Evolutionary conservation across 495 filamentous ascomycete species (phyloP).

Genomic region (Aspergillus incahuasiensis): DNA sequence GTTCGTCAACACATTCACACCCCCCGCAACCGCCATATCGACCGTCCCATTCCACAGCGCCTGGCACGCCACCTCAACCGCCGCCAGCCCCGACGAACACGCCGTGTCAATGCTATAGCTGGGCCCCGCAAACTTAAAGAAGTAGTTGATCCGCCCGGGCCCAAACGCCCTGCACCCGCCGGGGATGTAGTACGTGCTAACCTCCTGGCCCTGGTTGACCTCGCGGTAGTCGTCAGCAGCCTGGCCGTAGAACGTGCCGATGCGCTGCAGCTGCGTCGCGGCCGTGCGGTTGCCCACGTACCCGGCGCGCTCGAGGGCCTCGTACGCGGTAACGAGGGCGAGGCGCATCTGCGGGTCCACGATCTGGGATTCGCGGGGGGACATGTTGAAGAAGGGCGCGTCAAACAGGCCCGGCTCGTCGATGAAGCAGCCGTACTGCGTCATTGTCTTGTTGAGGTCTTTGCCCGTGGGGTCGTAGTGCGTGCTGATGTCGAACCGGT

Average conservation of each 20-base stretch:
- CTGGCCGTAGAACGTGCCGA: constrained; percentile 29
- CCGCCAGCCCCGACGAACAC: not conserved
- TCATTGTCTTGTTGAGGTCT: constrained; percentile 31
- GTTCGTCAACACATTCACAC: constrained; percentile 60
- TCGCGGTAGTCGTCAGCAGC: constrained; percentile 25
- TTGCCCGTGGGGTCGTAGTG: constrained; percentile 31
- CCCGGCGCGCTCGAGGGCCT: constrained; percentile 89
- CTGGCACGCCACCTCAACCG: constrained; percentile 35
- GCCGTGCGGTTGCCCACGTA: constrained; percentile 46
- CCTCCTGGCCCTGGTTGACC: constrained; percentile 30
- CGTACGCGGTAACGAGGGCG: constrained; percentile 77
- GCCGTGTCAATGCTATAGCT: not conserved
- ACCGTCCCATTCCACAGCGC: constrained; percentile 62
- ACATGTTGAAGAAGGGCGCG: constrained; percentile 32
- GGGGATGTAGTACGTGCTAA: constrained; percentile 16
- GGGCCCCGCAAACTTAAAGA: not conserved
- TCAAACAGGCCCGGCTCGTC: constrained; percentile 30
- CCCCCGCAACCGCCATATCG: constrained; percentile 68
- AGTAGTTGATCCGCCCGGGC: not conserved
- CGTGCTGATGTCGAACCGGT: constrained; percentile 35
- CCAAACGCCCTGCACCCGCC: no score
- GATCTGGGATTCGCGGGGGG: constrained; percentile 61
- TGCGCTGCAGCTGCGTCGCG: not conserved
- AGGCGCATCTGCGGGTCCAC: constrained; percentile 85
- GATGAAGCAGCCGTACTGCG: constrained; percentile 33